Base-by-base conservation (phyloP, 2,329 filamentous ascomycete genomes). In the Ophiostoma himal-ulmi region DNA sequence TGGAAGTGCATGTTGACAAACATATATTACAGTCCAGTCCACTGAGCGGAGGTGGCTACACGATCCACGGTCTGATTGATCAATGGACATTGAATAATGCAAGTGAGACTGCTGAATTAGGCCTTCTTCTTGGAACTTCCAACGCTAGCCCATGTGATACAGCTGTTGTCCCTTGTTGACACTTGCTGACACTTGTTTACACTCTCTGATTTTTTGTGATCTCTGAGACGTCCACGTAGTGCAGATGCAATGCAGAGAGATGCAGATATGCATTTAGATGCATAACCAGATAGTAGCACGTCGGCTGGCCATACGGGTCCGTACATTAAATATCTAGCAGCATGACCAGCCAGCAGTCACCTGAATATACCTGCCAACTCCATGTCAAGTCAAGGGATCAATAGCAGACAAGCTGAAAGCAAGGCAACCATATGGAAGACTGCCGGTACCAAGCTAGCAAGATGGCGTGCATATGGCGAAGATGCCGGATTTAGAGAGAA, bases 151-250 rank as follows among this genome's bases (percentile, higher is more conserved):
- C 37, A 10, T 6, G 37, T 39, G 37, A 39, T 39, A 13, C 37
- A 39, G 37, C 37, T 10, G 37, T 13, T 39, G 37, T 10, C 11
- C 30, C 30, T 30, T 30, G 30, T 30, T 30, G 30, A 30, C 30
- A 30, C 37, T 39, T 39, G 37, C 1, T 39, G 6, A 3, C 30
- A 30, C 37, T 39, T 39, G 37, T 39, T 39, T 10, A 39, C 37
- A 10, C 57, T 34, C 57, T 14, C 26, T 30, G 57, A 5, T 60
- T 13, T 26, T 22, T 13, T 8, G 14, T 64, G 60, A 22, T 34
- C 60, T 22, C 34, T 57, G 34, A 64, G 30, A 64, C 30, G 60
- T 17, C 60, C 60, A 64, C 60, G 60, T 64, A 64, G 34, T 57
- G 52, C 52, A 57, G 52, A 57, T 30, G 20, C 34, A 20, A 37